phyloP scores from a whole-genome alignment of 2,329 filamentous ascomycete species.

The Cyclaneusma minus region DNA sequence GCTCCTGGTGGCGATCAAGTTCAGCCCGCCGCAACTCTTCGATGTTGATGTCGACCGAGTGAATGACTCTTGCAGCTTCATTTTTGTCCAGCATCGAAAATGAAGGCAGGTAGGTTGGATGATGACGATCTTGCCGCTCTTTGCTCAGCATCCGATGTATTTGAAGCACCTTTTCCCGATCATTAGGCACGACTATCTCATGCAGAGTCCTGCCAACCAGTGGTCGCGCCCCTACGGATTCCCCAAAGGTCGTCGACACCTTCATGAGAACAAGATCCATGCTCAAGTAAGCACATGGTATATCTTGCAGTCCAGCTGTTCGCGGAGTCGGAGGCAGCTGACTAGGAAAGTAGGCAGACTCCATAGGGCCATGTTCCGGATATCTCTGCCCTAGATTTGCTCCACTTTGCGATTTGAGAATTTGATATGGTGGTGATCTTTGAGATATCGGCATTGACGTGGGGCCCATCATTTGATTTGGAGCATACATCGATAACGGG shows the following conservation, averaged over 20 bases:
- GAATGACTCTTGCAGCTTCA: slow-evolving; percentile 38
- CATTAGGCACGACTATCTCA: slow-evolving; percentile 35
- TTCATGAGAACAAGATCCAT: slow-evolving; percentile 42
- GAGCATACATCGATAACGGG: slow-evolving; percentile 34
- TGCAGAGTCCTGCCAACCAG: slow-evolving; percentile 33
- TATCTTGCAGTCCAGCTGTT: slow-evolving; percentile 26
- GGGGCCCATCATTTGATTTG: slow-evolving; percentile 23
- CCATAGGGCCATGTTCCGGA: slow-evolving; percentile 30
- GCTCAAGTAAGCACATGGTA: slow-evolving; percentile 38
- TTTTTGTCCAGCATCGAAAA: slow-evolving; percentile 41
- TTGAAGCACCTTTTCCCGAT: slow-evolving; percentile 34
- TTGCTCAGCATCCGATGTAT: slow-evolving; percentile 37
- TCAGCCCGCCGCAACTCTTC: slow-evolving; percentile 37
- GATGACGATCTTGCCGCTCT: slow-evolving; percentile 34
- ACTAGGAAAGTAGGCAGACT: slow-evolving; percentile 32
- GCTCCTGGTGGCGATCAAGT: slow-evolving; percentile 37
- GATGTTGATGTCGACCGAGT: slow-evolving; percentile 33
- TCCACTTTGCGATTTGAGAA: slow-evolving; percentile 35
- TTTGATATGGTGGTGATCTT: slow-evolving; percentile 31
- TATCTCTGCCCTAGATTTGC: slow-evolving; percentile 32
- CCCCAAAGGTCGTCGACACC: slow-evolving; percentile 37
- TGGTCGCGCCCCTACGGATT: slow-evolving; percentile 33
- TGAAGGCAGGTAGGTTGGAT: slow-evolving; percentile 46
- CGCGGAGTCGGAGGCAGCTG: slow-evolving; percentile 11
- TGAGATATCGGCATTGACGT: slow-evolving; percentile 29